A percentile compares a stretch with the other conserved stretches of the same genome.
These are phyloP conservation scores for Trifolium fragiferum DNA, from an alignment of 306 rosid species.

Conservation along the genomic window DNA sequence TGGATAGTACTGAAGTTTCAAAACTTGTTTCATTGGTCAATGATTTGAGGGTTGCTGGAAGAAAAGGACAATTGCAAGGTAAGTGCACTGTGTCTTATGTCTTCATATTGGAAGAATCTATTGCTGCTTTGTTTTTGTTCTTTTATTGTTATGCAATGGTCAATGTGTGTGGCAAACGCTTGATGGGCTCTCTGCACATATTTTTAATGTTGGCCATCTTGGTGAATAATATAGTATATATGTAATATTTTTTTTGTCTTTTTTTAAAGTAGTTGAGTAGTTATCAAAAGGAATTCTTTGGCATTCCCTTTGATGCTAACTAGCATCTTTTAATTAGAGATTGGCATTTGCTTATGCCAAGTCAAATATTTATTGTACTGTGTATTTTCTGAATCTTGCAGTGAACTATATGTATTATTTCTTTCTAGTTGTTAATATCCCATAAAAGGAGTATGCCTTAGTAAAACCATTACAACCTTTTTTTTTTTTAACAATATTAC, in stretches of 20 bases:
- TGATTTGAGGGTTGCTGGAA: conserved; percentile 78
- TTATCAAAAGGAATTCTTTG: neutral
- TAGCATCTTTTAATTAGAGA: neutral
- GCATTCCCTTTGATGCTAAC: neutral
- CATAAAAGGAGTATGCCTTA: neutral
- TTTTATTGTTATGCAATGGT: conserved; percentile 17
- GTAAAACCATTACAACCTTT: neutral
- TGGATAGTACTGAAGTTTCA: conserved; percentile 62
- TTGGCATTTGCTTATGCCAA: neutral
- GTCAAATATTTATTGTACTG: neutral
- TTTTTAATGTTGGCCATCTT: neutral
- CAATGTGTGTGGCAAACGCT: conserved; percentile 9
- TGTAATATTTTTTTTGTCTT: neutral
- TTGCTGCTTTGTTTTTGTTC: neutral
- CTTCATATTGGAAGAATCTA: conserved; percentile 2
- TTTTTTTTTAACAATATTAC: too few species aligned
- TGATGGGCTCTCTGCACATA: neutral
- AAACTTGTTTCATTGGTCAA: conserved; percentile 68
- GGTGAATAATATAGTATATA: neutral
- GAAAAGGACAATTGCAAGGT: conserved; percentile 79
- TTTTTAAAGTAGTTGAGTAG: neutral
- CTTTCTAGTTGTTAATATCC: neutral
- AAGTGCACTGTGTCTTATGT: conserved; percentile 37
- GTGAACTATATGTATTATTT: neutral
- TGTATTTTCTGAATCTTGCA: neutral